Percentiles rank a stretch among this genome's conserved stretches.
phyloP scores from a whole-genome alignment of 495 filamentous ascomycete genomes.

The Tuber melanosporum region DNA sequence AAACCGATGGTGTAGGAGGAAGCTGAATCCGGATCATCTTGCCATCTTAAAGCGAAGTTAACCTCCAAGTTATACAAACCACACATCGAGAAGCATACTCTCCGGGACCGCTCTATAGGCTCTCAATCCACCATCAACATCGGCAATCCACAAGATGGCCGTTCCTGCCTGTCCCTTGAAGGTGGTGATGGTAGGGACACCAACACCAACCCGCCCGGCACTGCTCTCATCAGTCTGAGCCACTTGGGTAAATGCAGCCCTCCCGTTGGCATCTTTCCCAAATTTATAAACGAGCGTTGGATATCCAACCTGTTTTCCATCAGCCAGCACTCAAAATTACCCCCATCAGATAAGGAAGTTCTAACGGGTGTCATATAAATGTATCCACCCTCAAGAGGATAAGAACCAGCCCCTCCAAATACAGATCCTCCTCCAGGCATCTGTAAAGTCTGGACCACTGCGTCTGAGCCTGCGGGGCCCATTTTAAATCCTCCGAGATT shows the following conservation, averaged over 20 bases:
- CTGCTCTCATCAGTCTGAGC: slow-evolving; percentile 39
- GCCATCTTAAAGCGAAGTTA: slow-evolving; percentile 43
- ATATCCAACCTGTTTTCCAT: slow-evolving; percentile 38
- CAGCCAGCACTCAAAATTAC: slow-evolving; percentile 43
- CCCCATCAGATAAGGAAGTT: slow-evolving; percentile 35
- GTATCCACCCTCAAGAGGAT: slow-evolving; percentile 50
- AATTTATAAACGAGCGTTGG: slow-evolving; percentile 43
- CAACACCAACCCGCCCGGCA: slow-evolving; percentile 39
- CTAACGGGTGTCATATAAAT: slow-evolving; percentile 47
- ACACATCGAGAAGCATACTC: slow-evolving; percentile 7
- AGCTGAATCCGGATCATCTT: slow-evolving; percentile 44
- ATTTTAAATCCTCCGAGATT: slow-evolving; percentile 50
- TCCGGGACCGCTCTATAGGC: slow-evolving; percentile 46
- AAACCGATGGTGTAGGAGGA: slow-evolving; percentile 43
- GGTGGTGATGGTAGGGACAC: slow-evolving; percentile 43
- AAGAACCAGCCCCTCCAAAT: slow-evolving; percentile 48
- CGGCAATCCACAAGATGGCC: slow-evolving; percentile 43
- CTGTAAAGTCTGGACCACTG: slow-evolving; percentile 46
- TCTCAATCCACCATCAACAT: slow-evolving; percentile 42
- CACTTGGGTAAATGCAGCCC: slow-evolving; percentile 41
- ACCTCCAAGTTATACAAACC: slow-evolving; percentile 44
- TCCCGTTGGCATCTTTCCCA: slow-evolving; percentile 31
- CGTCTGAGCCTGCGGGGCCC: slow-evolving; percentile 45
- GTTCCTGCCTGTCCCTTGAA: slow-evolving; percentile 42
- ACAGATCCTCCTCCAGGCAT: slow-evolving; percentile 42